Base-by-base conservation (phyloP, 1,284 basidiomycete species). In the Anthracocystis panici-leucophaei region DNA sequence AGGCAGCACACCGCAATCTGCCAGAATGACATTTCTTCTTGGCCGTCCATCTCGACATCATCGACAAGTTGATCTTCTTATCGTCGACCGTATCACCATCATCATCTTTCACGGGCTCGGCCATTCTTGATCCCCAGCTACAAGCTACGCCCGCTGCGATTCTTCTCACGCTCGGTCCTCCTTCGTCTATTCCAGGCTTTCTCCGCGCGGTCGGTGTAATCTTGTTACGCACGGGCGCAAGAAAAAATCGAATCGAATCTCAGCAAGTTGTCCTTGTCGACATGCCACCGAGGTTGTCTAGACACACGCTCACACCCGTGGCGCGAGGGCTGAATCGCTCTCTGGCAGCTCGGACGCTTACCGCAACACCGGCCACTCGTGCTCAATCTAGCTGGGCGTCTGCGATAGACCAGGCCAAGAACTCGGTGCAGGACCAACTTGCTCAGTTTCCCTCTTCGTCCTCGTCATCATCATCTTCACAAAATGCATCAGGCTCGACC, bases 331-430 rank as follows among this genome's bases (percentile, higher is more conserved):
- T 48, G 11, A n/a, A 46, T 27, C 25, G 62, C n/a, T 46, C 55
- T n/a, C 29, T 48, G 0, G 31, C 63, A 16, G 20, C 41, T 20
- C 54, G 49, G 18, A 25, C 44, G 12, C 45, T 69, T 10, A 23
- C 50, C 7, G 38, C 55, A 0, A 21, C 63, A 16, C 16, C 63
- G 29, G 52, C 44, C 12, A 25, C 38, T 2, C 64, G 69, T 33
- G 53, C 59, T 41, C 73, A 75, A 21, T 75, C 73, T 48, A 70
- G 57, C 38, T 77, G 75, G 75, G 65, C 75, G 5, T 49, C 70
- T 1, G 75, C 62, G 14, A 57, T 77, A 27, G 69, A 73, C 33
- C 60, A 66, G 46, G 75, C 75, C 35, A 77, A 77, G 48, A 74
- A 53, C 40, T 66, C 69, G n/a, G 65, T 69, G 18, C 69, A 72